Evolutionary conservation across 108 stramenopile genomes (phyloP).

Genomic region (Aureococcus anophagefferens): DNA sequence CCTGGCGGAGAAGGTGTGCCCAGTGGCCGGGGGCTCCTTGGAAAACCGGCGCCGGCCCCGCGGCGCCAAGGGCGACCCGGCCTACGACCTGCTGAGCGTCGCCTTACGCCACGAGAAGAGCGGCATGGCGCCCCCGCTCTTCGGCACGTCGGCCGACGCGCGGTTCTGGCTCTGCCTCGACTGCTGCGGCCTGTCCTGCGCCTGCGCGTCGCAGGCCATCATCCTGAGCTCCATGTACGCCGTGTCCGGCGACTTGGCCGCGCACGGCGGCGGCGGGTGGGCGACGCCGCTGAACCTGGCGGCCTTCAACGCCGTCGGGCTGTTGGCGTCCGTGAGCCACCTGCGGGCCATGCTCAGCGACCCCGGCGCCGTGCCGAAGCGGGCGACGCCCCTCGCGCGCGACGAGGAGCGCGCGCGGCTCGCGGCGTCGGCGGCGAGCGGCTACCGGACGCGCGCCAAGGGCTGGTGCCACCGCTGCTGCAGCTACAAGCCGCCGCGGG

Average conservation of each 20-base stretch:
- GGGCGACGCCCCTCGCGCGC: slow-evolving; percentile 51
- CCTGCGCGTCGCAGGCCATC: slow-evolving; percentile 39
- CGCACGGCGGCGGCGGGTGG: not conserved
- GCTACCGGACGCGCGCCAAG: slow-evolving; percentile 41
- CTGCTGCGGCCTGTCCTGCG: slow-evolving; percentile 52
- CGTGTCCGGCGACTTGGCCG: slow-evolving; percentile 32
- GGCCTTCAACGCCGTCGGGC: slow-evolving; percentile 19
- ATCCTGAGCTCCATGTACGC: slow-evolving; percentile 54
- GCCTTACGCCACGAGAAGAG: no score
- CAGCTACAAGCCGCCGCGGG: slow-evolving; percentile 65
- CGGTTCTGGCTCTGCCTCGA: slow-evolving; percentile 56
- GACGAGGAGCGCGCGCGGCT: slow-evolving; percentile 15
- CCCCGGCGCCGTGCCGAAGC: slow-evolving; percentile 72
- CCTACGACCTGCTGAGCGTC: no score
- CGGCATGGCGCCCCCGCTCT: no score
- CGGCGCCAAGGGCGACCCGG: no score
- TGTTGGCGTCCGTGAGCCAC: slow-evolving; percentile 46
- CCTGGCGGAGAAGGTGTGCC: no score
- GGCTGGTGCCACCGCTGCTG: slow-evolving; percentile 65
- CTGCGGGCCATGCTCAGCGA: slow-evolving; percentile 59
- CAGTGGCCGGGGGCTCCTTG: no score
- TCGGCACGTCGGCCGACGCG: no score
- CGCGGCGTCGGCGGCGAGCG: slow-evolving; percentile 16
- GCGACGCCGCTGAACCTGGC: slow-evolving; percentile 20
- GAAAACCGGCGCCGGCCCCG: no score